Conservation (phyloP, 2,329 filamentous ascomycete genomes). For the Cordyceps fumosorosea region DNA sequence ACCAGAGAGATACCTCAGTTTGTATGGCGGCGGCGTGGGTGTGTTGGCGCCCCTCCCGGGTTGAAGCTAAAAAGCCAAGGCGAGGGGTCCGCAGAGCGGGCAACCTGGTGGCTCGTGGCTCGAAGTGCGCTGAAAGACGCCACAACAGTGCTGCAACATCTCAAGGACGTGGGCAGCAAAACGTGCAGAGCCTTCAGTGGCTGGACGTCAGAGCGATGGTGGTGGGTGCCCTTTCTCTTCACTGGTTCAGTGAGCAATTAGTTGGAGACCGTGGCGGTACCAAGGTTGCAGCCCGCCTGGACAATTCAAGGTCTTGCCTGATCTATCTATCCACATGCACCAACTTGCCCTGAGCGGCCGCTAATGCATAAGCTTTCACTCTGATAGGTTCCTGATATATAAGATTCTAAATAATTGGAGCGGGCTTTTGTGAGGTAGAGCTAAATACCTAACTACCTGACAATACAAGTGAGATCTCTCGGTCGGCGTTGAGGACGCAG, state of each 20-base stretch:
- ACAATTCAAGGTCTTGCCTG: background rate
- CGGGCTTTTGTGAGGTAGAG: background rate
- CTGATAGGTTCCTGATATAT: background rate
- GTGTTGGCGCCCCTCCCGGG: slow-evolving; percentile 9
- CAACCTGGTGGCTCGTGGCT: background rate
- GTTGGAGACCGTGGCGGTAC: background rate
- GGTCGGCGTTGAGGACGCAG: background rate
- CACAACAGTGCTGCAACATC: background rate
- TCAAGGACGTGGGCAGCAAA: background rate
- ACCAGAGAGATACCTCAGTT: background rate
- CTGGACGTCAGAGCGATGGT: background rate
- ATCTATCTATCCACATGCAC: background rate
- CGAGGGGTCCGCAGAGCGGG: background rate
- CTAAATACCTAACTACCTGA: background rate
- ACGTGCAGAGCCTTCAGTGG: background rate
- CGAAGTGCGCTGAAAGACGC: background rate
- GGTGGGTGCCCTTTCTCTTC: background rate
- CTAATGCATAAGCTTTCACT: background rate
- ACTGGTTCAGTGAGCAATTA: background rate
- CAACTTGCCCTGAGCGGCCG: background rate
- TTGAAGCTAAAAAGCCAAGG: background rate
- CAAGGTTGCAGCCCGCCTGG: background rate
- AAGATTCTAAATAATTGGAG: background rate
- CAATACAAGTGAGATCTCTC: background rate
- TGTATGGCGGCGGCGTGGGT: background rate